These are phyloP conservation scores for Monilinia vaccinii-corymbosi DNA, from an alignment of 2,329 filamentous ascomycete species.

Conservation along the genomic window DNA sequence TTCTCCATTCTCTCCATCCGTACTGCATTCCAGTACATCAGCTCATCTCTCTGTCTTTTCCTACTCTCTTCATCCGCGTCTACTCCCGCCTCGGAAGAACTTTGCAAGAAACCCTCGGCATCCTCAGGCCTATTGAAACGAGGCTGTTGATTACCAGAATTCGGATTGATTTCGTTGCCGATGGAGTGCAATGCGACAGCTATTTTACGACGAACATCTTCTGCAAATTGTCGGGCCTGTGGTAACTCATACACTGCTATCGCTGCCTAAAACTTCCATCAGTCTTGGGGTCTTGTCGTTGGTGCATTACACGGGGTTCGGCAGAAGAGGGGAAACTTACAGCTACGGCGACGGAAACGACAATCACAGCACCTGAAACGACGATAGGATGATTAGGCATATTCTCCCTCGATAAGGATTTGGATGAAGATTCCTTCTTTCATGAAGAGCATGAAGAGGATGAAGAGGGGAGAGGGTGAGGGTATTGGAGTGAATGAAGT, in stretches of 20 bases:
- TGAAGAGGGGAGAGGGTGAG: background rate
- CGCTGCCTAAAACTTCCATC: constrained; percentile 21
- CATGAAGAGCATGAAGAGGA: background rate
- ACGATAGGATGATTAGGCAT: constrained; percentile 28
- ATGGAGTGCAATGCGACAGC: constrained; percentile 50
- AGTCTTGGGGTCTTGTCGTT: constrained; percentile 4
- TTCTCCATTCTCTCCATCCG: constrained; percentile 40
- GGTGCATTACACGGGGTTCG: background rate
- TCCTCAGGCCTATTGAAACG: constrained; percentile 58
- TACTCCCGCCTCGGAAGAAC: constrained; percentile 40
- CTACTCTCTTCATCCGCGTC: constrained; percentile 55
- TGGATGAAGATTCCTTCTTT: constrained; percentile 1
- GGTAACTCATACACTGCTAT: constrained; percentile 51
- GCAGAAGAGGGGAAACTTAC: constrained; percentile 18
- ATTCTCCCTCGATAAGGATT: constrained; percentile 11
- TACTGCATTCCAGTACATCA: constrained; percentile 56
- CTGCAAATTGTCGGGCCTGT: constrained; percentile 51
- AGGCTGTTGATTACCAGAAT: constrained; percentile 32
- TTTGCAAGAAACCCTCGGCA: constrained; percentile 52
- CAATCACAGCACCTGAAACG: constrained; percentile 29
- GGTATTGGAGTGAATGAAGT: background rate
- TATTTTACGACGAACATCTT: constrained; percentile 52
- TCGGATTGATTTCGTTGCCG: constrained; percentile 43
- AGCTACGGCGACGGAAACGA: constrained; percentile 27
- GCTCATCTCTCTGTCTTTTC: constrained; percentile 52